A percentile compares a stretch with the other conserved stretches of the same genome.
These are phyloP conservation scores for Lachnellula subtilissima DNA, from an alignment of 2,329 filamentous ascomycete genomes.

Conservation along the genomic window DNA sequence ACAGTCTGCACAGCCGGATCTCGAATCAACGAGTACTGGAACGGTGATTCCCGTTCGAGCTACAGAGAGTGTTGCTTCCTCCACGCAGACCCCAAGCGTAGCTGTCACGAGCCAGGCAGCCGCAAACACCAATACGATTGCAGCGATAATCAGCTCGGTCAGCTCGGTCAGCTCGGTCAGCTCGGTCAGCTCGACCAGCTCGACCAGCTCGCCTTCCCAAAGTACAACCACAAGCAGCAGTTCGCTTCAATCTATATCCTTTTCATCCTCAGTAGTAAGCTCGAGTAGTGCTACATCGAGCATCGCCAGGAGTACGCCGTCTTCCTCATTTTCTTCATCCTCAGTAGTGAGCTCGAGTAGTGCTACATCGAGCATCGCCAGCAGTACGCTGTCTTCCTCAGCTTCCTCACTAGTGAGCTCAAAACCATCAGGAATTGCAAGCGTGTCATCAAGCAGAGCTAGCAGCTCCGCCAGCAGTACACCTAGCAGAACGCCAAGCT, in stretches of 20 bases:
- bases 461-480: not conserved
- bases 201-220: not conserved
- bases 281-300: not conserved
- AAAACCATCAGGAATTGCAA: not conserved
- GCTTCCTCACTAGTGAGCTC: not conserved
- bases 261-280: not conserved
- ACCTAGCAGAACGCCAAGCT: not conserved
- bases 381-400: not conserved
- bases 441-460: not conserved
- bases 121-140: conserved; percentile 4
- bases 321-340: not conserved
- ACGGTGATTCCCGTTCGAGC: conserved; percentile 7
- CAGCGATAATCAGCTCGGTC: not conserved
- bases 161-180: not conserved
- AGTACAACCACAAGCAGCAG: not conserved
- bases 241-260: not conserved
- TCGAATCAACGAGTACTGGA: conserved; percentile 7
- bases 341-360: not conserved
- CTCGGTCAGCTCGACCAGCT: not conserved
- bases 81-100: conserved; percentile 7
- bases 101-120: conserved; percentile 8
- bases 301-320: too few relatives aligned
- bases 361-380: too few relatives aligned
- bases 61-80: conserved; percentile 6
- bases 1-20: conserved; percentile 3